Base-by-base conservation (phyloP, 2,329 filamentous ascomycete genomes). In the Pseudogymnoascus sp. region DNA sequence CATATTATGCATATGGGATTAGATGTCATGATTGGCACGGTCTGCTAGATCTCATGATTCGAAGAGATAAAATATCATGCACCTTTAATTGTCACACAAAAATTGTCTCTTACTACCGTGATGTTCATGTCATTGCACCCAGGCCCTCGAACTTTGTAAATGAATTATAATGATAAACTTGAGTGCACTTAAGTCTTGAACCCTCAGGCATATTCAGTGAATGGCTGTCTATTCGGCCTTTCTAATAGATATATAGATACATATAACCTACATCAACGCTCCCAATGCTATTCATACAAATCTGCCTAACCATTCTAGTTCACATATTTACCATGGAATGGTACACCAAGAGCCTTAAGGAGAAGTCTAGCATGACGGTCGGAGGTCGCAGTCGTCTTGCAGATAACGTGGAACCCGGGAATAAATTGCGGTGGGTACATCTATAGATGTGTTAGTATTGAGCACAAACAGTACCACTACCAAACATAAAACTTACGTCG, bases 401-500 rank as follows among this genome's bases (percentile, higher is more conserved):
- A 65, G 16, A 66, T 68, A 14, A 73, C 70, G 58, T 73, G 71
- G 64, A 73, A 72, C 59, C 71, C 71, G 12, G 71, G 70, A 61
- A 73, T 72, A 67, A 71, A 67, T 37, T 79, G 79, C 61, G 79
- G 74, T 47, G 81, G 82, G 69, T 84, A 85, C 76, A 84, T 81
- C 80, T 85, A 50, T 16, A 50, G 18, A 50, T 60, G n/a, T 25
- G 63, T 66, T 64, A 66, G 61, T 60, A 62, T 34, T 37, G 47
- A n/a, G 35, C 14, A 35, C 57, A 9, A 60, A 43, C 12, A 30
- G 20, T 34, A 14, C 20, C n/a, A 22, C 57, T 54, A 5, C 28
- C 47, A 32, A 32, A 32, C 28, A 28, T 38, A 43, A 37, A 60
- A 82, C 89, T 81, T 76, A 96, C 91, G 76, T 96, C 90, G 71